These are phyloP conservation scores for Byssothecium circinans DNA, from an alignment of 2,329 filamentous ascomycete species.

Conservation along the genomic window DNA sequence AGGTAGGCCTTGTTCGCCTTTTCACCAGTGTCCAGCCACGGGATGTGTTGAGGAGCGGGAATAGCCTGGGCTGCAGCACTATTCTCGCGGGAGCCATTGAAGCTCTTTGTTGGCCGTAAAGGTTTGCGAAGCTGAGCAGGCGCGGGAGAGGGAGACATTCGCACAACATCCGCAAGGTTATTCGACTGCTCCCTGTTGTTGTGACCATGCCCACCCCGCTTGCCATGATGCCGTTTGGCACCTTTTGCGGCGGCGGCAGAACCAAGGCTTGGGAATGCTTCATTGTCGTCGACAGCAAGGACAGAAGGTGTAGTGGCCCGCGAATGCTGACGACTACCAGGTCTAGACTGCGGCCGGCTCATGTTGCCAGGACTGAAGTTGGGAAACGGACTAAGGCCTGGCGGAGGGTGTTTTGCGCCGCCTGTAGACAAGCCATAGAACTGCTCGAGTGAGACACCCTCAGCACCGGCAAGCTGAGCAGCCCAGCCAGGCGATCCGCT, in stretches of 20 bases:
- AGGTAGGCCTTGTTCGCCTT: conserved; percentile 91
- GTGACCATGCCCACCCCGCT: conserved; percentile 76
- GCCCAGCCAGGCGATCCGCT: conserved; percentile 48
- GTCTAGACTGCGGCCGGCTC: conserved; percentile 76
- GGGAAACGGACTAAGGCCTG: conserved; percentile 67
- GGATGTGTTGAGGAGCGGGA: conserved; percentile 84
- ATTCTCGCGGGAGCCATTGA: conserved; percentile 70
- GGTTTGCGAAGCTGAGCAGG: conserved; percentile 63
- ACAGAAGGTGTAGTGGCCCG: conserved; percentile 65
- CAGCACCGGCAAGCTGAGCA: conserved; percentile 43
- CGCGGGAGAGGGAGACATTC: conserved; percentile 86
- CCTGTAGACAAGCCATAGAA: conserved; percentile 42
- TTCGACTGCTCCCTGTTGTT: conserved; percentile 62
- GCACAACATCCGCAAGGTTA: conserved; percentile 90
- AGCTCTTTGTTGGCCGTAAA: conserved; percentile 66
- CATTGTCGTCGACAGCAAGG: conserved; percentile 85
- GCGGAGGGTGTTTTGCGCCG: conserved; percentile 59
- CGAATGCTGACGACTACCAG: conserved; percentile 77
- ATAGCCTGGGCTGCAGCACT: conserved; percentile 82
- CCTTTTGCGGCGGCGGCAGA: conserved; percentile 71
- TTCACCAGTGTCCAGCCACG: conserved; percentile 93
- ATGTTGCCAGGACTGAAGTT: conserved; percentile 57
- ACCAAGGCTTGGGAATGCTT: conserved; percentile 89
- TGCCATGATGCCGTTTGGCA: conserved; percentile 90
- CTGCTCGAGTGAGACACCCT: conserved; percentile 47